Percentiles rank a stretch among this genome's conserved stretches.
Conservation (phyloP, 441 rosid species). For the Capsella rubella region DNA sequence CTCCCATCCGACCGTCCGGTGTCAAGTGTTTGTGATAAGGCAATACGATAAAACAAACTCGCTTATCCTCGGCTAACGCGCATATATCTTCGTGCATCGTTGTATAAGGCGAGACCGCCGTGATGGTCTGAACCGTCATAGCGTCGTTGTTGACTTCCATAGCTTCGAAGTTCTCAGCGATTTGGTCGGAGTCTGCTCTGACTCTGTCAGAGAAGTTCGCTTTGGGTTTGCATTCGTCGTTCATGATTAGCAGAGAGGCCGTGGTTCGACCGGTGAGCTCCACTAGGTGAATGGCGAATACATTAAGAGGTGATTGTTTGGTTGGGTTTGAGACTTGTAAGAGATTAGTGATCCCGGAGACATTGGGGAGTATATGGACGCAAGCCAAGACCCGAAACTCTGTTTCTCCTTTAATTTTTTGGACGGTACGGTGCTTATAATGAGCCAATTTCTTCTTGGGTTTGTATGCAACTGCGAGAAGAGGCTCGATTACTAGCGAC, state of each 20-base stretch:
- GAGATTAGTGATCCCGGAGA: constrained; percentile 55
- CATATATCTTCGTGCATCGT: constrained; percentile 60
- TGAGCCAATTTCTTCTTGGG: constrained; percentile 22
- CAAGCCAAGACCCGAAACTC: constrained; percentile 57
- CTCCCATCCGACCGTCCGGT: constrained; percentile 42
- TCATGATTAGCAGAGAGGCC: constrained; percentile 48
- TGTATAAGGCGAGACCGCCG: constrained; percentile 52
- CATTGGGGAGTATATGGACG: constrained; percentile 50
- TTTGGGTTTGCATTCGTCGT: constrained; percentile 43
- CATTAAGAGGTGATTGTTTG: constrained; percentile 43
- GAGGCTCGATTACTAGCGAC: constrained; percentile 38
- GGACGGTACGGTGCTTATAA: constrained; percentile 51
- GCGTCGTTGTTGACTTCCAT: constrained; percentile 34
- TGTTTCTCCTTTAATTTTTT: constrained; percentile 43
- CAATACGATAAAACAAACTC: constrained; percentile 47
- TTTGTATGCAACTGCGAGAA: constrained; percentile 33
- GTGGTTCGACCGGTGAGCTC: constrained; percentile 50
- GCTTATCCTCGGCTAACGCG: constrained; percentile 55
- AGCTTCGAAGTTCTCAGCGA: constrained; percentile 40
- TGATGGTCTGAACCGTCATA: constrained; percentile 44
- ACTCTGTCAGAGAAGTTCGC: constrained; percentile 29
- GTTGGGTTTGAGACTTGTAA: constrained; percentile 49
- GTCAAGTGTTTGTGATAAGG: constrained; percentile 53
- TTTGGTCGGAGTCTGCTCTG: constrained; percentile 46
- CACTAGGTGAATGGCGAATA: constrained; percentile 51